Evolutionary conservation across 2,329 filamentous ascomycete species (phyloP).

Genomic region (Colletotrichum tamarilloi): DNA sequence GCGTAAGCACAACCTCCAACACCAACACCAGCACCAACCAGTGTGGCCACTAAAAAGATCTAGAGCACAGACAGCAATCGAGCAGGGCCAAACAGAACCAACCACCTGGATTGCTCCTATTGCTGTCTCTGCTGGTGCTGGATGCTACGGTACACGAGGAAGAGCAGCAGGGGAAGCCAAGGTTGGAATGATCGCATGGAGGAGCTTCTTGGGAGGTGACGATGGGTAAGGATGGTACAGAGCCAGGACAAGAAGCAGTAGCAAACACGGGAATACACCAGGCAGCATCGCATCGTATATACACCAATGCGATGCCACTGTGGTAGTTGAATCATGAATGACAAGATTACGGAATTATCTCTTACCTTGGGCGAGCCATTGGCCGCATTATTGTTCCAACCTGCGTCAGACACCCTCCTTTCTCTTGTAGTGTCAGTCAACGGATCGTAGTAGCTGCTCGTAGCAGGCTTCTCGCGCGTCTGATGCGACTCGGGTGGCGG

Average conservation of each 20-base stretch:
- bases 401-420: conserved; percentile 57
- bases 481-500: conserved; percentile 44
- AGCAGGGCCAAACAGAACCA: not conserved
- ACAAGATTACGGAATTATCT: conserved; percentile 17
- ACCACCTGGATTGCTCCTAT: not conserved
- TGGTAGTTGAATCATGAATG: not conserved
- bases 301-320: not conserved
- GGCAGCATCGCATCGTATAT: conserved; percentile 1
- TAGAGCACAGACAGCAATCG: conserved; percentile 20
- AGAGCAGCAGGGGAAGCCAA: not conserved
- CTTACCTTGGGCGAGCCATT: conserved; percentile 61
- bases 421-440: conserved; percentile 62
- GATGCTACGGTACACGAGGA: conserved; percentile 8
- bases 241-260: not conserved
- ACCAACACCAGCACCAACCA: not conserved
- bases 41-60: conserved; percentile 17
- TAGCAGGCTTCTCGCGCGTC: conserved; percentile 52
- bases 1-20: conserved; percentile 11
- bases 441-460: conserved; percentile 65
- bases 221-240: not conserved
- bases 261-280: not conserved
- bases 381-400: conserved; percentile 55
- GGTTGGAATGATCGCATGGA: conserved; percentile 6
- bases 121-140: conserved; percentile 4
- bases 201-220: not conserved